These are phyloP conservation scores for Dissophora ornata DNA, from an alignment of 192 early-diverging fungal species.

Conservation along the genomic window DNA sequence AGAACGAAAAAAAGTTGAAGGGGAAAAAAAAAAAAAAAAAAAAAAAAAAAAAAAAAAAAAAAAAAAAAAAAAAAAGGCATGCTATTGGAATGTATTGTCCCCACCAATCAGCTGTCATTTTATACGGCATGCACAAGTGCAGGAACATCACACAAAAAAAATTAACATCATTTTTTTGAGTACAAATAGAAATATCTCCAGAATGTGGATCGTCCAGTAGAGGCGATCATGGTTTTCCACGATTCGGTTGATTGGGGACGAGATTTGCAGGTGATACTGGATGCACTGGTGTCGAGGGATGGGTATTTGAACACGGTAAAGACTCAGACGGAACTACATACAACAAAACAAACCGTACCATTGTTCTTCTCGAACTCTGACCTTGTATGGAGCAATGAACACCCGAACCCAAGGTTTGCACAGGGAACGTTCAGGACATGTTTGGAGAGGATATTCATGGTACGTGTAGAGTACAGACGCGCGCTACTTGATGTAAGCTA, in stretches of 20 bases:
- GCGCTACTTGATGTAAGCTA: conserved; percentile 53
- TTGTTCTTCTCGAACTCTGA: conserved; percentile 83
- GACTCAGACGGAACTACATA: conserved; percentile 33
- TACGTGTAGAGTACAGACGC: no score
- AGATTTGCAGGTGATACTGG: conserved; percentile 84
- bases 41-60: no score
- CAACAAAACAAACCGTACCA: conserved; percentile 66
- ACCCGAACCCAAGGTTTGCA: conserved; percentile 75
- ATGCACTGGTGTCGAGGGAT: conserved; percentile 63
- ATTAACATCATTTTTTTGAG: no score
- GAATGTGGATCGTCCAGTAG: conserved; percentile 67
- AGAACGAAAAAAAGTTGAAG: no score
- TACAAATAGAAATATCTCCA: conserved; percentile 56
- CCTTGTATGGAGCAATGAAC: conserved; percentile 87
- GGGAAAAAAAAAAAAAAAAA: no score
- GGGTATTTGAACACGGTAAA: conserved; percentile 67
- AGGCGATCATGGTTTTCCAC: conserved; percentile 86
- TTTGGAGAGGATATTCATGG: conserved; percentile 75
- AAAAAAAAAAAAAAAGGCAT: no score
- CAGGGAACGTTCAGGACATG: conserved; percentile 87
- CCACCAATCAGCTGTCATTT: no score
- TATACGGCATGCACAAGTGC: no score
- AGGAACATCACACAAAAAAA: conserved; percentile 4
- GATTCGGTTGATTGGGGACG: conserved; percentile 91
- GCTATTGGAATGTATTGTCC: no score